Percentiles rank a stretch among this genome's conserved stretches.
phyloP scores from a whole-genome alignment of 805 yeast genomes.

The Barnettozyma vustinii region DNA sequence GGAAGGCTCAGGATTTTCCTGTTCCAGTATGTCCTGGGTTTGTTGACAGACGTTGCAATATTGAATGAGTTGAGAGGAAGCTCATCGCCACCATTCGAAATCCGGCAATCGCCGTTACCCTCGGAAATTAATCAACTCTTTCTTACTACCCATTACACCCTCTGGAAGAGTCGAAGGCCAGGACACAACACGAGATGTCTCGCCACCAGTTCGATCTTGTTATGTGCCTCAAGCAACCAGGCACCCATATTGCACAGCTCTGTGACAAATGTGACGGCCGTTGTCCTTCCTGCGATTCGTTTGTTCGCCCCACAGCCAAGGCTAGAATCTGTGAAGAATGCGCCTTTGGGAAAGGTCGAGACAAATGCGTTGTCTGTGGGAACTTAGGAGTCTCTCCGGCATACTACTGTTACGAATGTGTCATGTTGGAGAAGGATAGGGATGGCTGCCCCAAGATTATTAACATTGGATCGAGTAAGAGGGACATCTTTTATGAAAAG shows the following conservation, averaged over 20 bases:
- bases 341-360: conserved; percentile 59
- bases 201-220: conserved; percentile 84
- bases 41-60: neutral
- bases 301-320: conserved; percentile 59
- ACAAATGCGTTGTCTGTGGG: conserved; percentile 78
- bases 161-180: neutral
- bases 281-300: conserved; percentile 88
- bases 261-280: conserved; percentile 88
- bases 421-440: conserved; percentile 66
- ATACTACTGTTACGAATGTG: conserved; percentile 82
- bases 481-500: conserved; percentile 60
- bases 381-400: conserved; percentile 62
- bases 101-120: neutral
- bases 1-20: neutral
- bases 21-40: neutral
- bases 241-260: conserved; percentile 60
- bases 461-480: conserved; percentile 72
- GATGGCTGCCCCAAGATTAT: conserved; percentile 90
- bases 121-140: neutral
- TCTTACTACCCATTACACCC: neutral
- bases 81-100: neutral
- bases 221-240: conserved; percentile 83
- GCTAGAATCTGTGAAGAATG: conserved; percentile 84
- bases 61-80: neutral
- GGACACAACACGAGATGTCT: conserved; percentile 47